Conservation (phyloP, 805 yeast species). For the Sugiyamaella boreocaroliniensis region DNA sequence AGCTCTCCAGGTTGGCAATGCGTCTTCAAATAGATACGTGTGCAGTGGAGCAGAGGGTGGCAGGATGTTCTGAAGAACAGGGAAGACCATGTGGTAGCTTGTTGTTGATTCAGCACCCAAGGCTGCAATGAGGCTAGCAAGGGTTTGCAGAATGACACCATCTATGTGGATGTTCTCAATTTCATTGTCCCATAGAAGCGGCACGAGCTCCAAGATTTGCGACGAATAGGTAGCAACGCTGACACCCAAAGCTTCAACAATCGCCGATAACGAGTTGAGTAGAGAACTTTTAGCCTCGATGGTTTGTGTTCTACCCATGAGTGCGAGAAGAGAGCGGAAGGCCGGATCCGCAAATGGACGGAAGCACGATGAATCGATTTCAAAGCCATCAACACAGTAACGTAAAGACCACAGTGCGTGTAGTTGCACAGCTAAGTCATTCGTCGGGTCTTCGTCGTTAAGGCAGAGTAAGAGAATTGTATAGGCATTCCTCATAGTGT, state of each 20-base stretch:
- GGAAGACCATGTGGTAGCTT: conserved; percentile 35
- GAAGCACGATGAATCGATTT: conserved; percentile 56
- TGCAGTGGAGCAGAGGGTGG: conserved; percentile 51
- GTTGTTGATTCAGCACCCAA: conserved; percentile 16
- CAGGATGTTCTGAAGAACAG: conserved; percentile 56
- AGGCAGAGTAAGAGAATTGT: conserved; percentile 48
- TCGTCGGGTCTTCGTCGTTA: conserved; percentile 35
- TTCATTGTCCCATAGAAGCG: conserved; percentile 62
- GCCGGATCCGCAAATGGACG: conserved; percentile 51
- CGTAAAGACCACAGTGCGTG: conserved; percentile 67
- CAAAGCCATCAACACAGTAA: conserved; percentile 77
- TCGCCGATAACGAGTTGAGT: conserved; percentile 56
- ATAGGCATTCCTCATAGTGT: conserved; percentile 53
- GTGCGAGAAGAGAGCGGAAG: conserved; percentile 43
- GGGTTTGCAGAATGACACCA: conserved; percentile 32
- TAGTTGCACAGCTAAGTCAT: conserved; percentile 76
- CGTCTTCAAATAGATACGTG: conserved; percentile 71
- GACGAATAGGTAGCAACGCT: conserved; percentile 27
- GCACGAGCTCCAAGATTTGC: conserved; percentile 44
- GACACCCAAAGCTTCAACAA: conserved; percentile 34
- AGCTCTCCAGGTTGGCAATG: conserved; percentile 75
- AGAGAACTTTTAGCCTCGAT: conserved; percentile 75
- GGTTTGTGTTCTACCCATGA: conserved; percentile 44
- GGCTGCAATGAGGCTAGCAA: conserved; percentile 29
- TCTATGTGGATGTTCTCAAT: conserved; percentile 31